phyloP scores from a whole-genome alignment of 148 eudicot species.

The Suaeda aralocaspica region DNA sequence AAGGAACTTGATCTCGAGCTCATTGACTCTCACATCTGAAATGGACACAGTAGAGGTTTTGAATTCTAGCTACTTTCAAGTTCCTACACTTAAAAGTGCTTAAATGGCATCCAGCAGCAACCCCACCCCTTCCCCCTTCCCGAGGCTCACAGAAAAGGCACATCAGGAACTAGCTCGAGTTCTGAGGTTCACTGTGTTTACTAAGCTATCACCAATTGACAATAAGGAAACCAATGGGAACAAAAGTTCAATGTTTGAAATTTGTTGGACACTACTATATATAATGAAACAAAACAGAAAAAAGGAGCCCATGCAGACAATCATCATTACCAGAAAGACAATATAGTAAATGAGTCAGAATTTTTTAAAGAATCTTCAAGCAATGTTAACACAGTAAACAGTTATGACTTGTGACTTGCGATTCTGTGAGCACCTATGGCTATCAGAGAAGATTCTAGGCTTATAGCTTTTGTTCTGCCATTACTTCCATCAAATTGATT shows the following conservation, averaged over 20 bases:
- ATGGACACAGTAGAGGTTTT: too few species aligned
- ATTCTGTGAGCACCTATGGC: not conserved
- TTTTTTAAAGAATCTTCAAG: too few species aligned
- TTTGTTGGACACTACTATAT: not conserved
- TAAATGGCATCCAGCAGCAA: not conserved
- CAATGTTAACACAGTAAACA: not conserved
- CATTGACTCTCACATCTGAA: not conserved
- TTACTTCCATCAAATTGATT: not conserved
- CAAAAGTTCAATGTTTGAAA: not conserved
- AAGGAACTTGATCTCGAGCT: not conserved
- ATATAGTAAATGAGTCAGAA: too few species aligned
- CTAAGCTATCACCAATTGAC: too few species aligned
- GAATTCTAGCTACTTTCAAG: not conserved
- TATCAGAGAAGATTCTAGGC: not conserved
- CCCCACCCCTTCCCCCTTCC: too few species aligned
- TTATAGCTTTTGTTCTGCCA: not conserved
- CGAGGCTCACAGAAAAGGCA: too few species aligned
- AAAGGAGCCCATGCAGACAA: not conserved
- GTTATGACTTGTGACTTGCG: too few species aligned
- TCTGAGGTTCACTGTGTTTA: too few species aligned
- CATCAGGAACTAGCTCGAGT: too few species aligned
- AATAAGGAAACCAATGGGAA: too few species aligned
- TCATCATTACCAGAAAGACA: too few species aligned
- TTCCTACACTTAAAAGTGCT: not conserved
- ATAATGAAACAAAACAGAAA: not conserved